phyloP scores from a whole-genome alignment of 495 filamentous ascomycete species.

The Aspergillus olivimuriae region DNA sequence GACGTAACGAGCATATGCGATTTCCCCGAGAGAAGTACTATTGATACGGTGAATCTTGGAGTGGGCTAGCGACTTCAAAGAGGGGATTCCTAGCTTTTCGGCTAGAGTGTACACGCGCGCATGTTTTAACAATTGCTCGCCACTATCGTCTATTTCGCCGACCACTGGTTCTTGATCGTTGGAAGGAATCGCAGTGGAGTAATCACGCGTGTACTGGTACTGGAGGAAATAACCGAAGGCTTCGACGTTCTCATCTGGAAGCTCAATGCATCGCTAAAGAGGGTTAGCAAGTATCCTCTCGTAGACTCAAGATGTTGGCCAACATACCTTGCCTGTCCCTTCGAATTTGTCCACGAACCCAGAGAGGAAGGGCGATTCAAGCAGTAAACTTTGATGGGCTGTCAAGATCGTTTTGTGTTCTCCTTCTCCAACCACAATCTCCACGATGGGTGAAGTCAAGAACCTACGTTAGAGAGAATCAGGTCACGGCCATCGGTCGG shows the following conservation, averaged over 20 bases:
- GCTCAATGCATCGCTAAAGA: slow-evolving; percentile 55
- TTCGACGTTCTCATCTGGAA: slow-evolving; percentile 66
- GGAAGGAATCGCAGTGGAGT: slow-evolving; percentile 51
- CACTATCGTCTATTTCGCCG: slow-evolving; percentile 60
- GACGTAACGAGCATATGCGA: slow-evolving; percentile 83
- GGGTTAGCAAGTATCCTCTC: not conserved
- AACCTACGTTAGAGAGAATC: too few relatives aligned
- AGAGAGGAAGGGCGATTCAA: slow-evolving; percentile 67
- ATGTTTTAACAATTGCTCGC: slow-evolving; percentile 74
- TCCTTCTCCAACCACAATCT: slow-evolving; percentile 62
- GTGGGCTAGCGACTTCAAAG: slow-evolving; percentile 71
- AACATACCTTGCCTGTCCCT: slow-evolving; percentile 28
- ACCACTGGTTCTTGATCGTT: slow-evolving; percentile 49
- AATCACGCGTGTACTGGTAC: slow-evolving; percentile 88
- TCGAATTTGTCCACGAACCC: slow-evolving; percentile 52
- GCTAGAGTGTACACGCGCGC: slow-evolving; percentile 85
- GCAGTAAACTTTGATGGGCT: slow-evolving; percentile 74
- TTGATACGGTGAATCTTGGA: slow-evolving; percentile 86
- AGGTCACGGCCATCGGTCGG: too few relatives aligned
- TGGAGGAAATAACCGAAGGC: slow-evolving; percentile 84
- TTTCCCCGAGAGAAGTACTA: slow-evolving; percentile 78
- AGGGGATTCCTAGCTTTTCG: slow-evolving; percentile 65
- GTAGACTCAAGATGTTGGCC: not conserved
- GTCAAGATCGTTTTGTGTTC: slow-evolving; percentile 55
- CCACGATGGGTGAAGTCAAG: slow-evolving; percentile 74